These are phyloP conservation scores for Aspergillus candidus DNA, from an alignment of 2,329 filamentous ascomycete species.

Conservation along the genomic window DNA sequence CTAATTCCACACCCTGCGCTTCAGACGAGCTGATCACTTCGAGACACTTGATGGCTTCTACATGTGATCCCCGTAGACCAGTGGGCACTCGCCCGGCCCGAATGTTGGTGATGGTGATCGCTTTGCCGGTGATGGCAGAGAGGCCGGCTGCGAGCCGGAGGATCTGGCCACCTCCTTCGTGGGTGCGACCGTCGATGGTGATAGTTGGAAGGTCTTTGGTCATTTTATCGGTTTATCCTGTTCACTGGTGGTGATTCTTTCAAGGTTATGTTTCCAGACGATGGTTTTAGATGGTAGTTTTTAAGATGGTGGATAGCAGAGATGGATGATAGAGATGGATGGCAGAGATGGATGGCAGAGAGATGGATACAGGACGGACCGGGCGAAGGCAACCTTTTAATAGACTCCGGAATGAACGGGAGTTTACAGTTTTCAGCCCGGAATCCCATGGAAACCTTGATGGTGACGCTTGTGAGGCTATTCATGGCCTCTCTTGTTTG, in stretches of 20 bases:
- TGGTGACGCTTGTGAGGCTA: too few relatives aligned
- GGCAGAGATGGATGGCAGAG: too few relatives aligned
- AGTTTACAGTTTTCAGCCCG: too few relatives aligned
- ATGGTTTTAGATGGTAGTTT: neutral
- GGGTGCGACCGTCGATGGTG: slow-evolving; percentile 47
- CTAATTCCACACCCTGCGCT: slow-evolving; percentile 30
- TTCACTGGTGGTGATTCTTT: too few relatives aligned
- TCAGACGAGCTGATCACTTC: slow-evolving; percentile 44
- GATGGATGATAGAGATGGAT: too few relatives aligned
- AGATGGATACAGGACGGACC: too few relatives aligned
- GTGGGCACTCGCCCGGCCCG: slow-evolving; percentile 46
- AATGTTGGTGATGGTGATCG: slow-evolving; percentile 49
- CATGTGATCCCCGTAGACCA: slow-evolving; percentile 54
- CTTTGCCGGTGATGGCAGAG: slow-evolving; percentile 46
- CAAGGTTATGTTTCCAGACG: too few relatives aligned
- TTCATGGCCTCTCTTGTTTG: too few relatives aligned
- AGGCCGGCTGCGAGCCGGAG: slow-evolving; percentile 52
- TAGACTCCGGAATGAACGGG: too few relatives aligned
- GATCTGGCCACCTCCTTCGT: slow-evolving; percentile 59
- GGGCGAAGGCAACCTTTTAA: too few relatives aligned
- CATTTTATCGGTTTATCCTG: neutral
- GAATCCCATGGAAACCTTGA: too few relatives aligned
- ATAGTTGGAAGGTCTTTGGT: neutral
- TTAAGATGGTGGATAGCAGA: neutral
- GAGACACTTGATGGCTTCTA: slow-evolving; percentile 51